Evolutionary conservation across 108 stramenopile genomes (phyloP).

Genomic region (Cyclotella distinguenda): DNA sequence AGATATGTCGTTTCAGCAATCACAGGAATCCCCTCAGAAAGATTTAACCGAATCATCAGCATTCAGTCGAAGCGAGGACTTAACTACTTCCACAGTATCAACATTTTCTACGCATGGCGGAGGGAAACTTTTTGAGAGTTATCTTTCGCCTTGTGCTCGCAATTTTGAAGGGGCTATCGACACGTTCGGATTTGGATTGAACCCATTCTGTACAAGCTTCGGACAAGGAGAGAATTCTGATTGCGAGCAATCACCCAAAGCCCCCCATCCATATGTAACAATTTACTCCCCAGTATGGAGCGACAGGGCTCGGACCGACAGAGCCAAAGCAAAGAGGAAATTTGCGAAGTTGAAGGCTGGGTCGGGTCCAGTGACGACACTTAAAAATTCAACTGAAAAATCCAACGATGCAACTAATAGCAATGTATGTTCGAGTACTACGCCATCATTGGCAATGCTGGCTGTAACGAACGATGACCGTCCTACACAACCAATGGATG

Average conservation of each 20-base stretch:
- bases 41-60: neutral
- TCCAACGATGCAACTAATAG: too few species aligned
- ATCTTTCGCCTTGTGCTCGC: slow-evolving; percentile 43
- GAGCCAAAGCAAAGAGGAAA: slow-evolving; percentile 34
- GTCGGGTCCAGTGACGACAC: too few species aligned
- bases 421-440: too few species aligned
- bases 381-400: too few species aligned
- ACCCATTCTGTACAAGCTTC: slow-evolving; percentile 32
- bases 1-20: neutral
- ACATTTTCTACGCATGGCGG: slow-evolving; percentile 19
- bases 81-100: slow-evolving; percentile 20
- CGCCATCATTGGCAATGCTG: too few species aligned
- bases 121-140: slow-evolving; percentile 19
- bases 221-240: neutral
- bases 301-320: slow-evolving; percentile 35
- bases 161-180: slow-evolving; percentile 77
- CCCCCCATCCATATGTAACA: slow-evolving; percentile 50
- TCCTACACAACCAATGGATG: too few species aligned
- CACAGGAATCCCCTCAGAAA: neutral
- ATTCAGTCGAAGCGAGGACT: slow-evolving; percentile 14
- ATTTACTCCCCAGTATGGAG: slow-evolving; percentile 65
- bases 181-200: slow-evolving; percentile 74
- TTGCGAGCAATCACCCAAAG: slow-evolving; percentile 4
- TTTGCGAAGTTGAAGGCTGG: slow-evolving; percentile 15
- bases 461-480: too few species aligned